Evolutionary conservation across 176 grass and related monocot genomes (phyloP), one percentile per base, ranked within the genome.

Genomic region (Aegilops sharonensis): DNA sequence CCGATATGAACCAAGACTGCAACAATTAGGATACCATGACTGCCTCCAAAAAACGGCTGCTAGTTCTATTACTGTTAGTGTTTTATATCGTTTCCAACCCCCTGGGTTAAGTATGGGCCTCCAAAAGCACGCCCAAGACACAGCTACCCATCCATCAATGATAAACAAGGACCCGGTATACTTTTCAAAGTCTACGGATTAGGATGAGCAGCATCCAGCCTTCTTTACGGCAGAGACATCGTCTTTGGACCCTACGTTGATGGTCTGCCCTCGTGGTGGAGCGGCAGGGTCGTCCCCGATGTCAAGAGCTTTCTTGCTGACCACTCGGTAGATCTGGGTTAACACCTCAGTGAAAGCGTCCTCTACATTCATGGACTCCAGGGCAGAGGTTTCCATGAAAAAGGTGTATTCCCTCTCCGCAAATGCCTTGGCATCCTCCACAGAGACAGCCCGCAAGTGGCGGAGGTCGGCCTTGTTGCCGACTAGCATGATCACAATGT

Each of bases 401-500:
- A 77, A 87, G 30, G 86, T 61, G 11, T 74, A 74, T 64, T 83
- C 80, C 5, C n/a, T 72, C 80, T 90, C 84, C 17, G 89, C 89
- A 65, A 83, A 90, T 34, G 72, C 77, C 85, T 75, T 81, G 45
- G 66, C 89, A 65, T 90, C 89, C 47, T 87, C 89, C 34, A 77
- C 61, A 3, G 89, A 79, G 17, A 90, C 89, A 9, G 89, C 81
- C 64, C 79, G 79, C 21, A 83, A 80, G 79, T 90, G 89, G 30
- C 85, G 83, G 9, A 90, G 65, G 56, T 90, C 89, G 0, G 81
- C 85, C 89, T 90, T 90, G 72, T 90, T 90, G 29, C 89, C 89
- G 52, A 90, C 77, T 56, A 90, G 89, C 89, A 90, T 90, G n/a
- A 90, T 77, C 23, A 75, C 42, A 1, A 90, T 90, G 80, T 90